Evolutionary conservation across 768 basidiomycete species (phyloP), one percentile per base, ranked within the genome.

Genomic region (Boletus rubropictus): DNA sequence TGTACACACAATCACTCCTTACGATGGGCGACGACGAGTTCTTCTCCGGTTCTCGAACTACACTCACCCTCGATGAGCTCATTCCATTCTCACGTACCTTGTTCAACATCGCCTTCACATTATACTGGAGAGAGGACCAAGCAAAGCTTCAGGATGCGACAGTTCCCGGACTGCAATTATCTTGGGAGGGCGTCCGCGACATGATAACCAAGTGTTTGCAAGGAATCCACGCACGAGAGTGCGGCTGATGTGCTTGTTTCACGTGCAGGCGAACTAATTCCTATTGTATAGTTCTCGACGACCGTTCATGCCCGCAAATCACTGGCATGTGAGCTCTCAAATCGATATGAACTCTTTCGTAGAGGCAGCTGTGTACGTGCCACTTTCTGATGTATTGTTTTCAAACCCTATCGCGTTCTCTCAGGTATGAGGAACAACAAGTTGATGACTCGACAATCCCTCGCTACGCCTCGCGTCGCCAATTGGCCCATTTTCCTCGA

Each of bases 1-100:
- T 96, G 10, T 95, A 96, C 65, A 76, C 81, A 2, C 87, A 94
- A 49, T 79, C 83, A 1, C 76, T 98, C 27, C 72, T 91, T 27
- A 92, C 92, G 0, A 89, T 98, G 77, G 89, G 89, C 1, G 96
- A 99, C 57, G 95, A 97, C 66, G 96, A 98, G 63, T 98, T 98
- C 70, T 96, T 96, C 62, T 79, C 81, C 2, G 51, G 48, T 41
- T 60, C 66, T n/a, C 70, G 82, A 17, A 95, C 93, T 52, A 87
- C 93, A 0, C 75, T 98, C 2, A 73, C 75, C 0, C 63, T 94
- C 7, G 90, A 95, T 56, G 96, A 98, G 54, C 74, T 97, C 18
- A 68, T 74, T 27, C 71, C 76, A 4, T 80, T 95, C 50, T 86
- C 84, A 14, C 76, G 79, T n/a, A 79, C 89, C 50, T 71, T 95